phyloP scores from a whole-genome alignment of 768 basidiomycete genomes.

The Suillus subaureus region DNA sequence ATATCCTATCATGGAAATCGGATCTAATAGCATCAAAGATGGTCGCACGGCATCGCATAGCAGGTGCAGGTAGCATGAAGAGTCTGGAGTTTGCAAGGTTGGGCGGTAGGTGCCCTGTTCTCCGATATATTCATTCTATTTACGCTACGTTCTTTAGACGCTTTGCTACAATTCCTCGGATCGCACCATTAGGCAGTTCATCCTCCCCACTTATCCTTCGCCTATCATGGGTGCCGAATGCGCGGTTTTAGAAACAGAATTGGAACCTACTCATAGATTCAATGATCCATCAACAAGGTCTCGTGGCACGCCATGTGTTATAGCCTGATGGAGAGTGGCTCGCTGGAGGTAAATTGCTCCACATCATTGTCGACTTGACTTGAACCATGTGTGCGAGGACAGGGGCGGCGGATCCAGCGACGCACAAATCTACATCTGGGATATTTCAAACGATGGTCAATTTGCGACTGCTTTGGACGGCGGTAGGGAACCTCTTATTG shows the following conservation, averaged over 20 bases:
- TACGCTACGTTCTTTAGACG: slow-evolving; percentile 45
- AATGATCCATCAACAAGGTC: slow-evolving; percentile 85
- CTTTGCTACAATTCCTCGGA: slow-evolving; percentile 95
- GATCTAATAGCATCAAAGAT: slow-evolving; percentile 46
- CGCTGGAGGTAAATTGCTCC: slow-evolving; percentile 64
- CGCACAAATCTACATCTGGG: slow-evolving; percentile 98
- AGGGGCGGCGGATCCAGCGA: slow-evolving; percentile 91
- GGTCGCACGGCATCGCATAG: slow-evolving; percentile 72
- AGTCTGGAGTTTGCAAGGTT: slow-evolving; percentile 83
- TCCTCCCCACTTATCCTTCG: slow-evolving; percentile 58
- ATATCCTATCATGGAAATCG: not conserved
- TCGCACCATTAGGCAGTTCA: slow-evolving; percentile 86
- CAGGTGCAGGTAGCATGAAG: slow-evolving; percentile 75
- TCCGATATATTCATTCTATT: slow-evolving; percentile 18
- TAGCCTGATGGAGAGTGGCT: slow-evolving; percentile 94
- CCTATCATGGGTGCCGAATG: slow-evolving; percentile 6
- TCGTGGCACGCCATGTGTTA: slow-evolving; percentile 94
- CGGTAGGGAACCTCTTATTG: slow-evolving; percentile 84
- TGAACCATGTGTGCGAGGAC: not conserved
- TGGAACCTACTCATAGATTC: slow-evolving; percentile 79
- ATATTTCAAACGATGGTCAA: slow-evolving; percentile 83
- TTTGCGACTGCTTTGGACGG: slow-evolving; percentile 91
- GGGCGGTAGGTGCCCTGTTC: slow-evolving; percentile 62
- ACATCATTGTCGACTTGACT: not conserved
- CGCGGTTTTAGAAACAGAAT: slow-evolving; percentile 55